Evolutionary conservation across 495 filamentous ascomycete species (phyloP).

Genomic region (Penicillium samsonianum): DNA sequence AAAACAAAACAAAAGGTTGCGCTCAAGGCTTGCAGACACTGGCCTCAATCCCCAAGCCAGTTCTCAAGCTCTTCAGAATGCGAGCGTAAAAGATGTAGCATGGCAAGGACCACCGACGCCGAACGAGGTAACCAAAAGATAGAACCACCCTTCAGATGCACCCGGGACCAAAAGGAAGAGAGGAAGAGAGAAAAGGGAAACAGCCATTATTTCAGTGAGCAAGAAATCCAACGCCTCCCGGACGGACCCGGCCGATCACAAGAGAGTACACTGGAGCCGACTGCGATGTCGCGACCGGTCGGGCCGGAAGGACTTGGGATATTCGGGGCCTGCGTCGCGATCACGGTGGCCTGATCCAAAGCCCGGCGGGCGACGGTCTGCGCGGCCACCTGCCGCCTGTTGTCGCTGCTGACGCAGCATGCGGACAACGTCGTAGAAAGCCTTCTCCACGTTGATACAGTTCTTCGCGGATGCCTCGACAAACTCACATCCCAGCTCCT

Average conservation of each 20-base stretch:
- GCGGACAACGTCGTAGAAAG: constrained; percentile 96
- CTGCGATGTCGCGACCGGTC: constrained; percentile 46
- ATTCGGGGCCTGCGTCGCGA: constrained; percentile 44
- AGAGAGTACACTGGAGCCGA: constrained; percentile 42
- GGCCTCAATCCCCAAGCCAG: not conserved
- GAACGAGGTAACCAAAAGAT: constrained; percentile 34
- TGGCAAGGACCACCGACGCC: constrained; percentile 28
- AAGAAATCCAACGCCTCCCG: constrained; percentile 12
- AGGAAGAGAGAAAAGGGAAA: constrained; percentile 22
- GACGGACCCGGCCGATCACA: constrained; percentile 37
- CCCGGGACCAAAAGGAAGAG: constrained; percentile 31
- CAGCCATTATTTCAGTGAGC: constrained; percentile 8
- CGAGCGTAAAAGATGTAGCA: constrained; percentile 12
- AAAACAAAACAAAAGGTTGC: not conserved
- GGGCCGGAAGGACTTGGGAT: constrained; percentile 44
- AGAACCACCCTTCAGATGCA: constrained; percentile 37
- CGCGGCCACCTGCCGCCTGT: constrained; percentile 43
- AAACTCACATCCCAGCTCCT: constrained; percentile 93
- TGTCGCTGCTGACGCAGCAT: constrained; percentile 82
- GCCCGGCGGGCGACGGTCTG: constrained; percentile 45
- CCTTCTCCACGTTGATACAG: constrained; percentile 98
- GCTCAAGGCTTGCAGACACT: constrained; percentile 1
- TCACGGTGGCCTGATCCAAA: constrained; percentile 38
- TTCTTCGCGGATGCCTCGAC: constrained; percentile 99
- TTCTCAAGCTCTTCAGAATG: constrained; percentile 4